Percentiles rank a stretch among this genome's conserved stretches.
Evolutionary conservation across 2,329 filamentous ascomycete genomes (phyloP).

Genomic region (Paracorniculantispora psalliotae): DNA sequence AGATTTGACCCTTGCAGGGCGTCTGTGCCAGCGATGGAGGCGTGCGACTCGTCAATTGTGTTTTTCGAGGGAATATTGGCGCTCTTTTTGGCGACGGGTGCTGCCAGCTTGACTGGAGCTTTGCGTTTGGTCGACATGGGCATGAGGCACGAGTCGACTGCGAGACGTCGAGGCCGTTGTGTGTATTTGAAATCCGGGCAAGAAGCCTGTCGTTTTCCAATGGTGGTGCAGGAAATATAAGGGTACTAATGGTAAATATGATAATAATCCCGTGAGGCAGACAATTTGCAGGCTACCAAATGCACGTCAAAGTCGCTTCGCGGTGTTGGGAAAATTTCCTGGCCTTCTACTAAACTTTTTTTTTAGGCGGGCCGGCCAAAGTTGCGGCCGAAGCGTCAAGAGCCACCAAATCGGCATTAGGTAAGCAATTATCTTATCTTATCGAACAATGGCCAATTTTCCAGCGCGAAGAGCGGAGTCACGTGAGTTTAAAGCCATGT

Average conservation of each 20-base stretch:
- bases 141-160: conserved; percentile 17
- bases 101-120: conserved; percentile 51
- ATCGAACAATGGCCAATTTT: background rate
- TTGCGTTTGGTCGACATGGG: conserved; percentile 59
- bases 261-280: background rate
- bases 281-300: background rate
- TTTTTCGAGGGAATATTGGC: conserved; percentile 46
- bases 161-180: background rate
- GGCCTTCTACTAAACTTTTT: conserved; percentile 16
- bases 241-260: background rate
- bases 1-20: conserved; percentile 32
- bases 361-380: conserved; percentile 14
- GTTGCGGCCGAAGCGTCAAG: background rate
- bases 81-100: conserved; percentile 49
- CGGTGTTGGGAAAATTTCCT: conserved; percentile 14
- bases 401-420: conserved; percentile 8
- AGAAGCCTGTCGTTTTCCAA: background rate
- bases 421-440: conserved; percentile 12
- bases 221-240: background rate
- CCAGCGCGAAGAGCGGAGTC: background rate
- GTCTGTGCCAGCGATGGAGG: conserved; percentile 45
- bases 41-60: conserved; percentile 54
- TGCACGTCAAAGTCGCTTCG: conserved; percentile 1
- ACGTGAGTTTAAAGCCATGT: background rate
- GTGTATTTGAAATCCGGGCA: background rate